phyloP scores from a whole-genome alignment of 257 asterid species.

The Nicotiana tomentosiformis region DNA sequence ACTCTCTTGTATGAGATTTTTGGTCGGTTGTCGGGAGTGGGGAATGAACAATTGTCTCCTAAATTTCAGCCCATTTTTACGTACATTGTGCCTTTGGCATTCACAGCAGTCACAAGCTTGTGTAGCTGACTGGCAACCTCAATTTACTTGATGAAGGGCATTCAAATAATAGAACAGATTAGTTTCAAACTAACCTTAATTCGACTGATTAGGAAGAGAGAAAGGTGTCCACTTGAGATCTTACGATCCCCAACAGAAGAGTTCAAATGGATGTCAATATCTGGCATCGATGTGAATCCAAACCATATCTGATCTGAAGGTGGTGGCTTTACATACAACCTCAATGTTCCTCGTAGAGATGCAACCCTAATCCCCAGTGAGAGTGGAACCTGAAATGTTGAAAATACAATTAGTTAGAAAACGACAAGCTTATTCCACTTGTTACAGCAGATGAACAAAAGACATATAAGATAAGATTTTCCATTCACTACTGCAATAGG shows the following conservation, averaged over 20 bases:
- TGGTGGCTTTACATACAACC: conserved; percentile 76
- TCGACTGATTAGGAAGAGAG: conserved; percentile 63
- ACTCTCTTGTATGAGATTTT: background rate
- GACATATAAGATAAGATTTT: background rate
- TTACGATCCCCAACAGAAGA: conserved; percentile 79
- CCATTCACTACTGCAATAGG: background rate
- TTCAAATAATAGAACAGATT: background rate
- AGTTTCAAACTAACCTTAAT: conserved; percentile 58
- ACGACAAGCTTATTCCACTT: background rate
- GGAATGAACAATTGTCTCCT: background rate
- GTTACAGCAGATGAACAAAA: background rate
- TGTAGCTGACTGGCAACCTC: background rate
- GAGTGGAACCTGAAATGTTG: conserved; percentile 68
- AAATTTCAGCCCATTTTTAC: background rate
- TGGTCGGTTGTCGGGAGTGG: background rate
- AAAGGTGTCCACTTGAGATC: conserved; percentile 74
- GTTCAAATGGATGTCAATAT: conserved; percentile 72
- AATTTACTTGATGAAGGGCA: background rate
- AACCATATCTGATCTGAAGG: conserved; percentile 97
- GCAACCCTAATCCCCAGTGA: conserved; percentile 68
- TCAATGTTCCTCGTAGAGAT: conserved; percentile 74
- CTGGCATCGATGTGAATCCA: conserved; percentile 89
- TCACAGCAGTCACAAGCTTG: background rate
- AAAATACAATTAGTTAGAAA: conserved; percentile 19
- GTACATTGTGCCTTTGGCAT: background rate